phyloP scores from a whole-genome alignment of 805 yeast species.

The Alloascoidea hylecoeti region DNA sequence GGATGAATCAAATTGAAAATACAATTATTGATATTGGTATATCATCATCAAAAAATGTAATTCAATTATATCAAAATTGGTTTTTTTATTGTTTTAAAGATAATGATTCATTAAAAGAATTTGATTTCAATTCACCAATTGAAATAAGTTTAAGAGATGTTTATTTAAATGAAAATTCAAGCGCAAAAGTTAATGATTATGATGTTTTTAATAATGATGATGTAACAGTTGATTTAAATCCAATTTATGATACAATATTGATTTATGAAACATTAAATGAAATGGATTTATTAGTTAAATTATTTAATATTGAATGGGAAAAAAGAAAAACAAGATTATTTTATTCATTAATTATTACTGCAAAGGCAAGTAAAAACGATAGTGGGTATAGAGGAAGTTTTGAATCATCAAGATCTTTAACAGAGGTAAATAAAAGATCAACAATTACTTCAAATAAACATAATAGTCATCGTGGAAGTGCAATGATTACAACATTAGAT shows the following conservation, averaged over 20 bases:
- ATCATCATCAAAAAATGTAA: conserved; percentile 29
- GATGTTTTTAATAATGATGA: conserved; percentile 2
- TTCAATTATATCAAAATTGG: conserved; percentile 38
- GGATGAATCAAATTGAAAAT: background rate
- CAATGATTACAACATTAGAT: background rate
- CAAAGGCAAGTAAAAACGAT: too few relatives aligned
- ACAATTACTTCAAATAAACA: too few relatives aligned
- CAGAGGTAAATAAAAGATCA: too few relatives aligned
- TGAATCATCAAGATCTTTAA: too few relatives aligned
- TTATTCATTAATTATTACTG: too few relatives aligned
- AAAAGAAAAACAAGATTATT: conserved; percentile 1
- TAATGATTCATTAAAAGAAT: conserved; percentile 23
- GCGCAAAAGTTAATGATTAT: background rate
- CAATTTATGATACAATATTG: conserved; percentile 1
- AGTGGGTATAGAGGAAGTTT: too few relatives aligned
- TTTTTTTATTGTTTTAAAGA: conserved; percentile 24
- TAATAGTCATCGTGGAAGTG: too few relatives aligned
- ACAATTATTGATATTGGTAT: conserved; percentile 28
- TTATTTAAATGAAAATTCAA: conserved; percentile 27
- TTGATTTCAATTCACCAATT: conserved; percentile 59
- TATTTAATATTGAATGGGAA: background rate
- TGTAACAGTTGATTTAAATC: conserved; percentile 1
- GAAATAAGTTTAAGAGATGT: conserved; percentile 56
- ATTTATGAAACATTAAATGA: background rate
- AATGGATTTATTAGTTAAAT: background rate